These are phyloP conservation scores for Tolypocladium nubicola DNA, from an alignment of 2,329 filamentous ascomycete species.

Conservation along the genomic window DNA sequence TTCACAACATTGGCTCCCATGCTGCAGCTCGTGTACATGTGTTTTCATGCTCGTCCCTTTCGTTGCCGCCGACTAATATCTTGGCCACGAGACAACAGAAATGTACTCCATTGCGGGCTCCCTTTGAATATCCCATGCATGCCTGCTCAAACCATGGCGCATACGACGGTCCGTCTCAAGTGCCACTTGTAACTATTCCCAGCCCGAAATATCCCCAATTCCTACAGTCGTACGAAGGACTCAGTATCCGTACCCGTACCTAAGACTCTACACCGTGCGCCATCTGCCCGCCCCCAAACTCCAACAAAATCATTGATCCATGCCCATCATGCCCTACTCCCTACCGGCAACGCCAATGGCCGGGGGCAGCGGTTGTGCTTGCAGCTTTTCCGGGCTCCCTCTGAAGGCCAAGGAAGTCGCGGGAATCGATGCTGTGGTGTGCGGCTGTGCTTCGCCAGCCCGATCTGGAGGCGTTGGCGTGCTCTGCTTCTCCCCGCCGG, in stretches of 20 bases:
- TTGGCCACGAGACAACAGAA: neutral
- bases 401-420: constrained; percentile 45
- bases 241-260: neutral
- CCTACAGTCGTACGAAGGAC: neutral
- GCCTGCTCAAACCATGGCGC: neutral
- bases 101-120: neutral
- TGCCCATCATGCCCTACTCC: constrained; percentile 12
- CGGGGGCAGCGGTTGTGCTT: constrained; percentile 18
- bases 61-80: neutral
- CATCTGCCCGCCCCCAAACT: constrained; percentile 1
- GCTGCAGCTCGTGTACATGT: neutral
- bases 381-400: constrained; percentile 49
- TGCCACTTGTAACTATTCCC: neutral
- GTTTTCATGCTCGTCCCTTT: neutral
- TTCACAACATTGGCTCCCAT: neutral
- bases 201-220: neutral
- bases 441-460: constrained; percentile 8
- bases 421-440: constrained; percentile 21
- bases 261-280: constrained; percentile 1
- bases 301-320: constrained; percentile 6
- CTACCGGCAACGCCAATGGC: constrained; percentile 19
- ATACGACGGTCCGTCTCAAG: neutral
- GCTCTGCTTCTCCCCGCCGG: constrained; percentile 1
- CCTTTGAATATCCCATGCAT: neutral
- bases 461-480: constrained; percentile 6